These are phyloP conservation scores for Paratinospora sagittata DNA, from an alignment of 164 flowering plant genomes.

Conservation along the genomic window DNA sequence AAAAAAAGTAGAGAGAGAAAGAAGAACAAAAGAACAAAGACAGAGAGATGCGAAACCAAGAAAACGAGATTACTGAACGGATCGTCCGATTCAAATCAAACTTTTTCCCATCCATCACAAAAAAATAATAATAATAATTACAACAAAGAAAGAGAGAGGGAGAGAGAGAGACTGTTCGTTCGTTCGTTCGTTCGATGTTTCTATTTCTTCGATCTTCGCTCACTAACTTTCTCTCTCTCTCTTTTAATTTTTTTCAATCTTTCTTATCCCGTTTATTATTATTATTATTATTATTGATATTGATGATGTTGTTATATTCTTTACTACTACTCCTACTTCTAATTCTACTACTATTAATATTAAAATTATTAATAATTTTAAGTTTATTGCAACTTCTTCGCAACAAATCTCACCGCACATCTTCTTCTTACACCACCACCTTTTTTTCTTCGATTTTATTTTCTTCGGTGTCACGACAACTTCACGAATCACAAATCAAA, in stretches of 20 bases:
- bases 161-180: background rate
- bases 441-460: background rate
- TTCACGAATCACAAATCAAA: background rate
- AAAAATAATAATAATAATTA: background rate
- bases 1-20: background rate
- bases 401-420: conserved; percentile 50
- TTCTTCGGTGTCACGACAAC: conserved; percentile 11
- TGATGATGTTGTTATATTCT: background rate
- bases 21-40: background rate
- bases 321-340: background rate
- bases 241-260: background rate
- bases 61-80: background rate
- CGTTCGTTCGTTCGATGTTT: background rate
- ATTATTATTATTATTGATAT: background rate
- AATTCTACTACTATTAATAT: no score
- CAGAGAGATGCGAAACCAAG: background rate
- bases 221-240: no score
- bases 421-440: conserved; percentile 9
- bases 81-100: background rate
- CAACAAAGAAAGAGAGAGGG: background rate
- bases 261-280: background rate
- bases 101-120: background rate
- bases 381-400: conserved; percentile 8
- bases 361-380: conserved; percentile 13
- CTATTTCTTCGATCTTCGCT: conserved; percentile 2